Percentiles rank a stretch among this genome's conserved stretches.
Evolutionary conservation across 2,329 filamentous ascomycete species (phyloP).

Genomic region (Venturia asperata): DNA sequence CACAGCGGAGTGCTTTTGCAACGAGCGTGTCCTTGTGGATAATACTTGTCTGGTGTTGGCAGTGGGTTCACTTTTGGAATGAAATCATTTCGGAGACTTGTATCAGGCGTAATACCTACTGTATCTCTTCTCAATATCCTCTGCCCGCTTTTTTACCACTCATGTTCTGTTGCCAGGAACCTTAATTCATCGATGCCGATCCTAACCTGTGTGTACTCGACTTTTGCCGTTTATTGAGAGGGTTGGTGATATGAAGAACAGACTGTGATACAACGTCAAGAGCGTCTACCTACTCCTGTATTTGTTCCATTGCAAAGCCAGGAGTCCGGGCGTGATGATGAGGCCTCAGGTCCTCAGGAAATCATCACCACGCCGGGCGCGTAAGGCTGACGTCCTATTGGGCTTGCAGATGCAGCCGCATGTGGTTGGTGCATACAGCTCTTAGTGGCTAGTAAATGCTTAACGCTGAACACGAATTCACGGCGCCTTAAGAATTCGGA

Average conservation of each 20-base stretch:
- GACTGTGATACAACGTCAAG: too few relatives aligned
- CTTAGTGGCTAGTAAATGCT: slow-evolving; percentile 6
- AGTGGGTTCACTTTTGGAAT: neutral
- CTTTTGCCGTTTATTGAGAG: too few relatives aligned
- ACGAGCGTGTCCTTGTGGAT: neutral
- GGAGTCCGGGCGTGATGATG: neutral
- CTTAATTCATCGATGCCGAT: too few relatives aligned
- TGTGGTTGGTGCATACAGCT: slow-evolving; percentile 11
- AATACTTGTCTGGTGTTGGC: neutral
- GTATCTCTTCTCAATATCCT: slow-evolving; percentile 23
- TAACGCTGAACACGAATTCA: neutral
- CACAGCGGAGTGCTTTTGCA: neutral
- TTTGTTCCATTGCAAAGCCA: neutral
- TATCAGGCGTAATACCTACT: slow-evolving; percentile 7
- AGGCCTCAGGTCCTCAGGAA: neutral
- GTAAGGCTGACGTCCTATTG: slow-evolving; percentile 21
- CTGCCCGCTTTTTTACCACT: too few relatives aligned
- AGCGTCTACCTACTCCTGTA: too few relatives aligned
- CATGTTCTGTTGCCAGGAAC: too few relatives aligned
- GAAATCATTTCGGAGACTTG: neutral
- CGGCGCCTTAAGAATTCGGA: neutral
- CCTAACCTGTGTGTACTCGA: too few relatives aligned
- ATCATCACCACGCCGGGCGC: neutral
- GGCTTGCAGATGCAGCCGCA: slow-evolving; percentile 20
- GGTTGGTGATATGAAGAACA: too few relatives aligned